Evolutionary conservation across 164 flowering plant genomes (phyloP).

Genomic region (Liriodendron chinense): DNA sequence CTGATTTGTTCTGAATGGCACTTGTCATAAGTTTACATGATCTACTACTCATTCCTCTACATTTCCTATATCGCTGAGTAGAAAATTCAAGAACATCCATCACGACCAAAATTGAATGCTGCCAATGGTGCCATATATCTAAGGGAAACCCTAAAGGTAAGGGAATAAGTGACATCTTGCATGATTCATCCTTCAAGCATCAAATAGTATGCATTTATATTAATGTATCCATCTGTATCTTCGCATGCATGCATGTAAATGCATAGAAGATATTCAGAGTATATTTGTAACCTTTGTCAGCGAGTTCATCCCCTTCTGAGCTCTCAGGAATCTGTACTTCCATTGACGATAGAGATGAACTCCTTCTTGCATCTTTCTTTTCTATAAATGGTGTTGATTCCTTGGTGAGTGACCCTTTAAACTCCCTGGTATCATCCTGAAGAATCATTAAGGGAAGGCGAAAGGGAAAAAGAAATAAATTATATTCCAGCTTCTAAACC

Average conservation of each 20-base stretch:
- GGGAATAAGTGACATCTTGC: background rate
- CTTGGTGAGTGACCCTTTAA: constrained; percentile 25
- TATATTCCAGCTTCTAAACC: background rate
- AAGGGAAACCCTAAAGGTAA: background rate
- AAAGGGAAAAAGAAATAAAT: too few species aligned
- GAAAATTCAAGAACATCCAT: too few species aligned
- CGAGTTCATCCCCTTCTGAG: constrained; percentile 38
- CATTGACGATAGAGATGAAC: constrained; percentile 32
- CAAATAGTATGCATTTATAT: background rate
- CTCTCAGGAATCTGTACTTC: constrained; percentile 34
- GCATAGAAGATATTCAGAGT: background rate
- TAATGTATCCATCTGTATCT: background rate
- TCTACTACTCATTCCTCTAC: background rate
- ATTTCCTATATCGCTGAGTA: background rate
- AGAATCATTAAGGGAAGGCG: constrained; percentile 32
- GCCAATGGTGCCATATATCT: background rate
- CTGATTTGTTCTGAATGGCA: too few species aligned
- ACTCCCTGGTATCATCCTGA: constrained; percentile 44
- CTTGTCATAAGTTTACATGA: background rate
- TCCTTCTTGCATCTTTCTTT: constrained; percentile 24
- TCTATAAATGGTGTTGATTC: constrained; percentile 20
- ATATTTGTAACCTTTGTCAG: constrained; percentile 23
- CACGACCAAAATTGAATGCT: background rate
- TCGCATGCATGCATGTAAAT: background rate
- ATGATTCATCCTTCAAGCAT: background rate